Conservation (phyloP, 139 green algal genomes). For the Tetraselmis striata region DNA sequence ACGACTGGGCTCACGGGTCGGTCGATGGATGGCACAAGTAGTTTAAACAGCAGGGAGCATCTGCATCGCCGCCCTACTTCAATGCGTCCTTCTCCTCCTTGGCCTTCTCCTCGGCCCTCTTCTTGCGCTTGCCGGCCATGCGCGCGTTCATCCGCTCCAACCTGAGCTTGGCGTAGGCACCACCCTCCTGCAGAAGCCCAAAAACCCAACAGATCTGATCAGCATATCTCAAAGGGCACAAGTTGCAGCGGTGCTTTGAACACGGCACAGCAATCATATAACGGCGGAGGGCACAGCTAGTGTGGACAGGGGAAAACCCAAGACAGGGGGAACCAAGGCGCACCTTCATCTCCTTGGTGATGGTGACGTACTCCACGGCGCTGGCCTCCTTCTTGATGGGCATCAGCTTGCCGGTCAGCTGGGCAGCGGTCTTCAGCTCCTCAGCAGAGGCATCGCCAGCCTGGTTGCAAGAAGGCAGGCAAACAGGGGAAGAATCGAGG, state of each 20-base stretch:
- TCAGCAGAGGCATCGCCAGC: slow-evolving; percentile 72
- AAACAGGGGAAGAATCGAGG: background rate
- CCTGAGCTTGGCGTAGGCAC: slow-evolving; percentile 85
- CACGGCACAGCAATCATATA: too few species aligned
- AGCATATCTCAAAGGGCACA: background rate
- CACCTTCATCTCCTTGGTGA: slow-evolving; percentile 88
- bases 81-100: slow-evolving; percentile 61
- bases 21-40: too few species aligned
- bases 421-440: slow-evolving; percentile 57
- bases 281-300: background rate
- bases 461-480: slow-evolving; percentile 14
- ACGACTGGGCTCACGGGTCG: too few species aligned
- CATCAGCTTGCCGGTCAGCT: slow-evolving; percentile 61
- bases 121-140: slow-evolving; percentile 73
- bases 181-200: slow-evolving; percentile 25
- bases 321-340: background rate
- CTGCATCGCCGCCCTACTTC: too few species aligned
- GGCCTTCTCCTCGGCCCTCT: slow-evolving; percentile 71
- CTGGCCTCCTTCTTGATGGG: slow-evolving; percentile 44
- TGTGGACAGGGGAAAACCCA: background rate
- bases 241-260: too few species aligned
- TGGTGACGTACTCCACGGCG: slow-evolving; percentile 68
- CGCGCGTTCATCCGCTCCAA: slow-evolving; percentile 85
- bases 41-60: too few species aligned
- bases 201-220: background rate